Evolutionary conservation across 2,329 filamentous ascomycete genomes (phyloP).

Genomic region (Pseudogymnoascus sp.): DNA sequence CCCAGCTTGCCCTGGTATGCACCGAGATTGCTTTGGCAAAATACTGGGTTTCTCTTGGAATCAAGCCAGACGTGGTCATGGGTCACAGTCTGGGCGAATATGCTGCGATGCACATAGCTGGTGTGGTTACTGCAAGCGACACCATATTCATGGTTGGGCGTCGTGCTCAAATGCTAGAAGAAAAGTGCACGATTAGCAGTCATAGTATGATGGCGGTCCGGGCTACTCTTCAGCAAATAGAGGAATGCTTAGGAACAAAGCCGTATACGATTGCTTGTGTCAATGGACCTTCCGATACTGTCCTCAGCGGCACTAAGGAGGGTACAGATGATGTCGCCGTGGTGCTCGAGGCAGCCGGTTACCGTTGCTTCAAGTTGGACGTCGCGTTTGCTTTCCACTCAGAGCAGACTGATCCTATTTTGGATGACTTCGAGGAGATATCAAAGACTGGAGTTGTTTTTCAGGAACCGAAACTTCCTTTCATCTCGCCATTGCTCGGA

Average conservation of each 20-base stretch:
- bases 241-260: slow-evolving; percentile 38
- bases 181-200: slow-evolving; percentile 58
- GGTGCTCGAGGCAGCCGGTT: slow-evolving; percentile 42
- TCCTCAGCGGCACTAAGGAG: slow-evolving; percentile 54
- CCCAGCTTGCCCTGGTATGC: slow-evolving; percentile 46
- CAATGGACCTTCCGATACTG: slow-evolving; percentile 68
- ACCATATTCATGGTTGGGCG: slow-evolving; percentile 64
- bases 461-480: slow-evolving; percentile 48
- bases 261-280: slow-evolving; percentile 54
- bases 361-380: slow-evolving; percentile 55
- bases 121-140: slow-evolving; percentile 63
- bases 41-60: slow-evolving; percentile 48
- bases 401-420: slow-evolving; percentile 55
- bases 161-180: slow-evolving; percentile 57
- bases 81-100: slow-evolving; percentile 67
- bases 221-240: slow-evolving; percentile 40
- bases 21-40: slow-evolving; percentile 49
- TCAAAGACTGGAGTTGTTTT: slow-evolving; percentile 46
- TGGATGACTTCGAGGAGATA: slow-evolving; percentile 50
- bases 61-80: slow-evolving; percentile 47
- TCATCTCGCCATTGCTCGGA: slow-evolving; percentile 62
- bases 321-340: slow-evolving; percentile 45
- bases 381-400: slow-evolving; percentile 63
- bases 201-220: slow-evolving; percentile 58
- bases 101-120: slow-evolving; percentile 62